These are phyloP conservation scores for Daldinia childiae DNA, from an alignment of 495 filamentous ascomycete genomes.

Conservation along the genomic window DNA sequence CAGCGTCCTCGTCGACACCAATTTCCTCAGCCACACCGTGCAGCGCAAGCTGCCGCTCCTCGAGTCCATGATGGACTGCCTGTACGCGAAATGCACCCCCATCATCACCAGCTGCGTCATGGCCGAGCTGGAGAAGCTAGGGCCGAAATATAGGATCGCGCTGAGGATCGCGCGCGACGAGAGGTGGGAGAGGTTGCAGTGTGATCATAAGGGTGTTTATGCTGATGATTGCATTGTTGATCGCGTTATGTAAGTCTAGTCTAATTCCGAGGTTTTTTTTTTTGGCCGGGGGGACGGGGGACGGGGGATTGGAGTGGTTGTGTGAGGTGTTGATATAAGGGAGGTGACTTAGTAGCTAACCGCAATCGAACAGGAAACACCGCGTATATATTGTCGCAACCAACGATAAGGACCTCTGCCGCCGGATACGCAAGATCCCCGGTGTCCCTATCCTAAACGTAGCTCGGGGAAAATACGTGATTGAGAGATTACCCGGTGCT, in stretches of 20 bases:
- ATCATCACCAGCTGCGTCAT: conserved; percentile 78
- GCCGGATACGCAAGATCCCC: conserved; percentile 82
- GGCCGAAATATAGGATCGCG: conserved; percentile 87
- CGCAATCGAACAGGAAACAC: conserved; percentile 49
- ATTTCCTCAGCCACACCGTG: conserved; percentile 92
- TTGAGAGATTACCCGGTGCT: conserved; percentile 89
- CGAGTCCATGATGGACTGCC: conserved; percentile 77
- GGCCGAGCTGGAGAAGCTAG: conserved; percentile 91
- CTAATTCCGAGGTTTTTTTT: no score
- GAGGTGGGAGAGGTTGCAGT: conserved; percentile 82
- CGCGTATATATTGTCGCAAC: conserved; percentile 89
- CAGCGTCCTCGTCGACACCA: conserved; percentile 85
- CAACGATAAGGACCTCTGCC: conserved; percentile 85
- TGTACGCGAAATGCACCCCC: conserved; percentile 72
- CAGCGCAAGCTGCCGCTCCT: conserved; percentile 89
- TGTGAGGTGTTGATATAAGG: no score
- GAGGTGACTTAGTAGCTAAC: conserved; percentile 49
- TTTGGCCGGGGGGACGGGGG: no score
- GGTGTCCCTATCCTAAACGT: conserved; percentile 73
- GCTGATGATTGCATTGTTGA: conserved; percentile 98
- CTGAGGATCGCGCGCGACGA: conserved; percentile 92
- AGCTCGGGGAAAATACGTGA: conserved; percentile 85
- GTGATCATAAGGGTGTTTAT: conserved; percentile 90
- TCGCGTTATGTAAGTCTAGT: conserved; percentile 69
- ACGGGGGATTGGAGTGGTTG: no score